phyloP scores from a whole-genome alignment of 1,284 basidiomycete genomes.

The Cryptococcus depauperatus region DNA sequence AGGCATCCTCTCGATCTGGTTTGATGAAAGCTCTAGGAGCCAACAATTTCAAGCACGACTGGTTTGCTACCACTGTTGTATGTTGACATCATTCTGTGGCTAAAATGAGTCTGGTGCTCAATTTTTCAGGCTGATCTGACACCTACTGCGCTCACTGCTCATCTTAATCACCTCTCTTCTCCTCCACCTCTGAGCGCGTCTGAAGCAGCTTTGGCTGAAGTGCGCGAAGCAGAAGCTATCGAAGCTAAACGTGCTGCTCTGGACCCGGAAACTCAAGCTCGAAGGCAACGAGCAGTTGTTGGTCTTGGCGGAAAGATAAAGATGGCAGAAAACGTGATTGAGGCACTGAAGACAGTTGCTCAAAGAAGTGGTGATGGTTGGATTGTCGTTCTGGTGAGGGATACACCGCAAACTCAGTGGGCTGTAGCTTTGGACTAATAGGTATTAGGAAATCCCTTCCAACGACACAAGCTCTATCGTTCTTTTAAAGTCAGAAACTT shows the following conservation, averaged over 20 bases:
- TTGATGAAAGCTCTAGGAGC: constrained; percentile 70
- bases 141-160: constrained; percentile 57
- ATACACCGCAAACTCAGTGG: background rate
- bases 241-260: constrained; percentile 39
- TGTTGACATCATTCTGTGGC: constrained; percentile 41
- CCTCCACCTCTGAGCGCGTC: constrained; percentile 70
- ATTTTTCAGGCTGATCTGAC: constrained; percentile 42
- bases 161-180: constrained; percentile 61
- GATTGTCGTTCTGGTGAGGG: constrained; percentile 61
- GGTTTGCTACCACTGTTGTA: constrained; percentile 70
- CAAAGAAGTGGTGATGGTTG: constrained; percentile 49
- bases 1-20: constrained; percentile 71
- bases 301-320: constrained; percentile 47
- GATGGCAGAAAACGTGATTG: constrained; percentile 58
- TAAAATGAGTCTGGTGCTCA: background rate
- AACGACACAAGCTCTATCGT: constrained; percentile 24
- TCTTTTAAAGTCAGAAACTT: constrained; percentile 34
- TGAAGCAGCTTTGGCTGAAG: constrained; percentile 69
- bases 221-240: constrained; percentile 59
- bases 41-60: constrained; percentile 62
- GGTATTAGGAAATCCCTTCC: constrained; percentile 28
- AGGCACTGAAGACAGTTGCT: constrained; percentile 56
- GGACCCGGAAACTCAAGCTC: constrained; percentile 30
- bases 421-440: constrained; percentile 1
- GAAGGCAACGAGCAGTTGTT: constrained; percentile 33